Evolutionary conservation across 768 basidiomycete genomes (phyloP).

Genomic region (Kwoniella dendrophila): DNA sequence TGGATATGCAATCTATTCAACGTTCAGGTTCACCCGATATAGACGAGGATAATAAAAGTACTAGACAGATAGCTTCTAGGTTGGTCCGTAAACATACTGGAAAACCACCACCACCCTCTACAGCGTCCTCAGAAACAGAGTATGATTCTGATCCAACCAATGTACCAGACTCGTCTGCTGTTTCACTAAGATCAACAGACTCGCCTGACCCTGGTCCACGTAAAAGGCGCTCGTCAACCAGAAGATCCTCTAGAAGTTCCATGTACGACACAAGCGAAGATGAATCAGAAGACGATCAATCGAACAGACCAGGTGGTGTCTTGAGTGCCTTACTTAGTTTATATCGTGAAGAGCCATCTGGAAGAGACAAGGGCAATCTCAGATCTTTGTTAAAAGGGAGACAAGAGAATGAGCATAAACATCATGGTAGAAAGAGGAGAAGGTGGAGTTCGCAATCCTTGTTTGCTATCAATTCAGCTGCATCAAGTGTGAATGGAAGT

Average conservation of each 20-base stretch:
- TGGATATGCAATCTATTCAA: slow-evolving; percentile 18
- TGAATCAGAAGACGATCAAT: slow-evolving; percentile 2
- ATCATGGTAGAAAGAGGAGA: slow-evolving; percentile 6
- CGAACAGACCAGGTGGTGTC: slow-evolving; percentile 10
- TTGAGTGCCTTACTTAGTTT: slow-evolving; percentile 23
- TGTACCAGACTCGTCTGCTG: slow-evolving; percentile 11
- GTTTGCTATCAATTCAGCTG: slow-evolving; percentile 16
- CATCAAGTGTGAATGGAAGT: slow-evolving; percentile 7
- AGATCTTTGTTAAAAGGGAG: slow-evolving; percentile 3
- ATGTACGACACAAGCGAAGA: slow-evolving; percentile 11
- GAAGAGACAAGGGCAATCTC: slow-evolving; percentile 4
- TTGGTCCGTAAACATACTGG: slow-evolving; percentile 29
- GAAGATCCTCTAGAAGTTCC: slow-evolving; percentile 14
- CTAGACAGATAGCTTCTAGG: slow-evolving; percentile 5
- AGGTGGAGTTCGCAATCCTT: slow-evolving; percentile 24
- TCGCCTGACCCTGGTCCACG: slow-evolving; percentile 1
- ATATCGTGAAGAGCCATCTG: slow-evolving; percentile 13
- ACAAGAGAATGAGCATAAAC: neutral
- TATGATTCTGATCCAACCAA: slow-evolving; percentile 8
- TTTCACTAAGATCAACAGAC: slow-evolving; percentile 5
- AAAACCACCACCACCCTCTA: slow-evolving; percentile 2
- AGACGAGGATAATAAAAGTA: neutral
- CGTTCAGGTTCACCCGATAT: neutral
- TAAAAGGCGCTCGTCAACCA: slow-evolving; percentile 11
- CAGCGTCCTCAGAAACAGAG: neutral